These are phyloP conservation scores for Plectosphaerella sp. DNA, from an alignment of 2,329 filamentous ascomycete genomes.

Conservation along the genomic window DNA sequence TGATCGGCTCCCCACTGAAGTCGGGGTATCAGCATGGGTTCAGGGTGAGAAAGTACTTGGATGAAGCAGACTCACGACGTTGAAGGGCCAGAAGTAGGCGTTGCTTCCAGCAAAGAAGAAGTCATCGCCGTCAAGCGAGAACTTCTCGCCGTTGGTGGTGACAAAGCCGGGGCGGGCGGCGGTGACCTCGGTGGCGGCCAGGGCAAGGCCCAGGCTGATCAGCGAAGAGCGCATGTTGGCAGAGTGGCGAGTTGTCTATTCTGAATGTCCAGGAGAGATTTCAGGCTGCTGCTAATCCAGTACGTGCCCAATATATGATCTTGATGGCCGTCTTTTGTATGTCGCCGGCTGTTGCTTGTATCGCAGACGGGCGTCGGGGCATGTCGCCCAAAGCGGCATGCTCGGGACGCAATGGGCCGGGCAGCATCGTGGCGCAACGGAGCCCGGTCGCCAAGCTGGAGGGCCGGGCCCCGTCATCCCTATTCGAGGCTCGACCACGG, in stretches of 20 bases:
- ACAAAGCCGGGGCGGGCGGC: neutral
- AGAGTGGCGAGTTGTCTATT: neutral
- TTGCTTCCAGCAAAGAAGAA: constrained; percentile 55
- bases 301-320: neutral
- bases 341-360: neutral
- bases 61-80: constrained; percentile 30
- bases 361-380: neutral
- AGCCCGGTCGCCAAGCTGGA: neutral
- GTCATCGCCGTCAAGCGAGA: constrained; percentile 48
- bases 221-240: neutral
- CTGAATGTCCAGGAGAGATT: neutral
- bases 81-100: constrained; percentile 53
- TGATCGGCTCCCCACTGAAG: constrained; percentile 32
- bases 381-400: neutral
- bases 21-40: neutral
- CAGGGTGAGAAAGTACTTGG: neutral
- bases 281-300: neutral
- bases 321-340: neutral
- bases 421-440: neutral
- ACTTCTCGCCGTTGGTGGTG: constrained; percentile 30
- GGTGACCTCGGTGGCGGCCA: neutral
- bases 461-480: neutral
- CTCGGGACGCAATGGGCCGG: neutral
- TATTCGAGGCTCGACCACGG: neutral
- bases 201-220: neutral